A percentile compares a stretch with the other conserved stretches of the same genome.
Evolutionary conservation across 164 flowering plant genomes (phyloP).

Genomic region (Paratinospora sagittata): DNA sequence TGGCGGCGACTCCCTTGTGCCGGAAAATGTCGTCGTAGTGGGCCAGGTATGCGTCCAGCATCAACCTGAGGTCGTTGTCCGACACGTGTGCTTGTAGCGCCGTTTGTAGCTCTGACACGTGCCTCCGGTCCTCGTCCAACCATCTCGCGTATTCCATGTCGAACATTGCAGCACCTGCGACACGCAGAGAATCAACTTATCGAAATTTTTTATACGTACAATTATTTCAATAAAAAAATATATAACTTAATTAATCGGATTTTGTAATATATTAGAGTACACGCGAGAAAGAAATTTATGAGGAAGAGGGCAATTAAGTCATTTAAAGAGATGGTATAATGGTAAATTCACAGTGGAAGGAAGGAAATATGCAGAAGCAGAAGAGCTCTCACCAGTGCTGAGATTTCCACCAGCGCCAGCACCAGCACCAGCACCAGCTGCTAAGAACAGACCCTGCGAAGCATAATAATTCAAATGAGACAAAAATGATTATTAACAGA

Average conservation of each 20-base stretch:
- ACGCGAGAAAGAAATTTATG: background rate
- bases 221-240: too few species aligned
- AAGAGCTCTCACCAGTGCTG: constrained; percentile 61
- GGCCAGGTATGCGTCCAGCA: constrained; percentile 59
- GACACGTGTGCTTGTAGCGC: constrained; percentile 66
- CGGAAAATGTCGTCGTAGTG: constrained; percentile 89
- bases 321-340: constrained; percentile 6
- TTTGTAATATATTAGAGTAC: too few species aligned
- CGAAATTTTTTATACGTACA: background rate
- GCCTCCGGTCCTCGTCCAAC: constrained; percentile 85
- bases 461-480: background rate
- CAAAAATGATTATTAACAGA: background rate
- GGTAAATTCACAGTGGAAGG: background rate
- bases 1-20: constrained; percentile 73
- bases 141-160: constrained; percentile 95
- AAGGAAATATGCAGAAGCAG: background rate
- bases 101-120: constrained; percentile 71
- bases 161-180: constrained; percentile 77
- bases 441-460: constrained; percentile 63
- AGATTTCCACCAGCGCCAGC: constrained; percentile 50
- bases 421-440: too few species aligned
- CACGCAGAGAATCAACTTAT: background rate
- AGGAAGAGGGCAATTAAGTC: background rate
- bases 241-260: too few species aligned
- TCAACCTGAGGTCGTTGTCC: constrained; percentile 58